These are phyloP conservation scores for Leucosporidium creatinivorum DNA, from an alignment of 768 basidiomycete genomes.

Conservation along the genomic window DNA sequence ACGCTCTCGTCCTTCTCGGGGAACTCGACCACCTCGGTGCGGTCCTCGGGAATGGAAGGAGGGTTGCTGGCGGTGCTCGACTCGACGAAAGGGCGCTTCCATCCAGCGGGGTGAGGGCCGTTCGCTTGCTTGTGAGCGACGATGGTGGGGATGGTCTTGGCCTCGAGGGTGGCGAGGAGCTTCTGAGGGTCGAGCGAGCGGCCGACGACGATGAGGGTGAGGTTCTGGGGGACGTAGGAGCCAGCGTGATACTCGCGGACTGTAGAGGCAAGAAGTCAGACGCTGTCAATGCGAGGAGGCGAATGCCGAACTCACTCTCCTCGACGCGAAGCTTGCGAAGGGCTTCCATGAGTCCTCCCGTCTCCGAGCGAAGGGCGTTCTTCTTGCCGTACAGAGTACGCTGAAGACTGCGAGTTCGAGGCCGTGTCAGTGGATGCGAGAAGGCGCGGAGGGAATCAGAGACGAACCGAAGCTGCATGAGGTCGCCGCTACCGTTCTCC, in stretches of 20 bases:
- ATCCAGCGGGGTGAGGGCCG: conserved; percentile 62
- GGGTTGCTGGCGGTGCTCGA: conserved; percentile 62
- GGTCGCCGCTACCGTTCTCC: conserved; percentile 82
- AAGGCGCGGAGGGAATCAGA: not conserved
- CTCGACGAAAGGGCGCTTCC: conserved; percentile 92
- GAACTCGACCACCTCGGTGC: conserved; percentile 70
- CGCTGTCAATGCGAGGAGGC: conserved; percentile 10
- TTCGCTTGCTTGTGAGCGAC: conserved; percentile 64
- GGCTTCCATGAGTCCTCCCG: conserved; percentile 90
- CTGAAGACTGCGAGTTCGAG: conserved; percentile 53
- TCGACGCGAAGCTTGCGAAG: conserved; percentile 75
- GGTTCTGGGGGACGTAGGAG: conserved; percentile 90
- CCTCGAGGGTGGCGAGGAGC: conserved; percentile 72
- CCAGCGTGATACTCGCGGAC: conserved; percentile 80
- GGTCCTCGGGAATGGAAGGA: conserved; percentile 49
- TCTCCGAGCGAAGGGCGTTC: conserved; percentile 92
- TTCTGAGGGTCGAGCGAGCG: conserved; percentile 64
- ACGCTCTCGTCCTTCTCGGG: conserved; percentile 91
- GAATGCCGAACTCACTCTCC: conserved; percentile 62
- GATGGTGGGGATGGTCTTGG: conserved; percentile 73
- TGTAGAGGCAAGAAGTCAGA: conserved; percentile 39
- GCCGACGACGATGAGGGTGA: conserved; percentile 80
- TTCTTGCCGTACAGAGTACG: conserved; percentile 67
- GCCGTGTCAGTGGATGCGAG: not conserved
- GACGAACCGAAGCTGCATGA: conserved; percentile 75